phyloP scores from a whole-genome alignment of 768 basidiomycete genomes.

The Sporobolomyces phaffii region DNA sequence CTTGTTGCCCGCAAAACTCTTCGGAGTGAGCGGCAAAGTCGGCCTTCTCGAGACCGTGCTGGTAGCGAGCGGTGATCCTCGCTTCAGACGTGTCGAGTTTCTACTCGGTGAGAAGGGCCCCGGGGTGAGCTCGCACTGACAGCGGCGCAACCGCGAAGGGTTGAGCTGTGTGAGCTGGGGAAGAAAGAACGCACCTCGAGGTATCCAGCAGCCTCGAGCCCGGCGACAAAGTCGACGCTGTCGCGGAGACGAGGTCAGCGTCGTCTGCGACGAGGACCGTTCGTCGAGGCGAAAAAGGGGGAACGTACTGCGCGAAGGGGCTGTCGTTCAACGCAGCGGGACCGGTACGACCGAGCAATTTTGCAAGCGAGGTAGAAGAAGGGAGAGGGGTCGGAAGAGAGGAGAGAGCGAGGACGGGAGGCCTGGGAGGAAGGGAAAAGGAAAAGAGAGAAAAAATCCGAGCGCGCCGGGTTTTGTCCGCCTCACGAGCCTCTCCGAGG shows the following conservation, averaged over 20 bases:
- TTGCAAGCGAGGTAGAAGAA: background rate
- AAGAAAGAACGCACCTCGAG: constrained; percentile 15
- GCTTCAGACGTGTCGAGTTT: constrained; percentile 31
- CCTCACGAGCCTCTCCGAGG: no score
- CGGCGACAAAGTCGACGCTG: constrained; percentile 29
- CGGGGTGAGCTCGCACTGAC: no score
- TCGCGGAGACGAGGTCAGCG: no score
- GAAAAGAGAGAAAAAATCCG: no score
- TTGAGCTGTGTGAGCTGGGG: background rate
- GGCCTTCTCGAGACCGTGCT: constrained; percentile 34
- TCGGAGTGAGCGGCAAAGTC: constrained; percentile 29
- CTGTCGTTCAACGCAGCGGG: constrained; percentile 6
- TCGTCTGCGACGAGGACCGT: no score
- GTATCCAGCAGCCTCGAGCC: constrained; percentile 36
- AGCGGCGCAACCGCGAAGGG: no score
- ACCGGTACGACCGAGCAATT: background rate
- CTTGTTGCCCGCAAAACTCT: constrained; percentile 31
- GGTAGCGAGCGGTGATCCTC: constrained; percentile 33
- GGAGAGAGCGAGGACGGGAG: background rate
- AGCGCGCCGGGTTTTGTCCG: background rate
- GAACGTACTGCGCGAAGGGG: constrained; percentile 15
- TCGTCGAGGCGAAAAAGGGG: background rate
- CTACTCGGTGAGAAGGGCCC: background rate
- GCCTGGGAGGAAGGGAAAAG: background rate
- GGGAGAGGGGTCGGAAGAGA: background rate